These are phyloP conservation scores for Eucalyptus regnans DNA, from an alignment of 345 rosid genomes.

Conservation along the genomic window DNA sequence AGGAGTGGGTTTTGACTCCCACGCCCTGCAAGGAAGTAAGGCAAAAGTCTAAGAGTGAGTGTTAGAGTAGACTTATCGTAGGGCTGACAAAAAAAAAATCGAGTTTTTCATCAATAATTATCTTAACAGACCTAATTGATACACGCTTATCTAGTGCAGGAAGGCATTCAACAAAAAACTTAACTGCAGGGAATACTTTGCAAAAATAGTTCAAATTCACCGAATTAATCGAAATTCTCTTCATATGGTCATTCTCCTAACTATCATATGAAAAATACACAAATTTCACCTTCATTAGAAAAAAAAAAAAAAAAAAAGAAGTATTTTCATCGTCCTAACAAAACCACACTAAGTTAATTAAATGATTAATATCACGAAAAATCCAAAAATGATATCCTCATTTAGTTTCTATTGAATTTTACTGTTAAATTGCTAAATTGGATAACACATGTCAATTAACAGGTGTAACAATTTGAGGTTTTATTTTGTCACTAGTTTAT, in stretches of 20 bases:
- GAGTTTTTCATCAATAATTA: too few species aligned
- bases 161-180: background rate
- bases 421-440: fast-evolving
- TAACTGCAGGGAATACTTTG: background rate
- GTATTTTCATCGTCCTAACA: background rate
- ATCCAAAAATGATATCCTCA: fast-evolving
- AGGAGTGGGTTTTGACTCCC: too few species aligned
- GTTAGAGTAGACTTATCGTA: too few species aligned
- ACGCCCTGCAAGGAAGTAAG: too few species aligned
- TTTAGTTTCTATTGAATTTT: too few species aligned
- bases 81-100: too few species aligned
- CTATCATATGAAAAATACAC: background rate
- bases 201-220: background rate
- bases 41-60: too few species aligned
- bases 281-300: background rate
- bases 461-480: fast-evolving
- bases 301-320: background rate
- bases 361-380: fast-evolving
- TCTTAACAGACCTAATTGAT: background rate
- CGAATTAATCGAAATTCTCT: background rate
- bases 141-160: background rate
- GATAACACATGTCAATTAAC: fast-evolving
- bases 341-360: fast-evolving
- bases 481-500: fast-evolving
- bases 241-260: background rate